Conservation (phyloP, 352 stramenopile genomes). For the Pythium vanterpoolii region DNA sequence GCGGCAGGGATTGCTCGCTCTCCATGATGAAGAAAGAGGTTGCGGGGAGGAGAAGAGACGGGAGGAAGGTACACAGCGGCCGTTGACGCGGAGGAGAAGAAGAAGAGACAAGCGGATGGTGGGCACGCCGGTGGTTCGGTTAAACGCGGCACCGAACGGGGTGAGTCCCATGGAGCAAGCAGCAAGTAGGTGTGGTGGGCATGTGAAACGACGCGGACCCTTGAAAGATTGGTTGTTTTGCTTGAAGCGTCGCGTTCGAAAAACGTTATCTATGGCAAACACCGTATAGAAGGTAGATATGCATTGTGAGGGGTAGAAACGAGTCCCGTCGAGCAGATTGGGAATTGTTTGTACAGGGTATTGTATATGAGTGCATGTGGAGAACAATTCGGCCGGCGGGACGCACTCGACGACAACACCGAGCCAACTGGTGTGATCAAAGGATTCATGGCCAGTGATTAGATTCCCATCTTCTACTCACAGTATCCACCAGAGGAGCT, state of each 20-base stretch:
- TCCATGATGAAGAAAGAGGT: neutral
- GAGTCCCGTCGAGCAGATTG: neutral
- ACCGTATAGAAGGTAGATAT: neutral
- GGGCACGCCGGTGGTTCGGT: too few species aligned
- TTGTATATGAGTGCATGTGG: too few species aligned
- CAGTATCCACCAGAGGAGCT: too few species aligned
- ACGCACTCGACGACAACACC: too few species aligned
- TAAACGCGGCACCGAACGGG: too few species aligned
- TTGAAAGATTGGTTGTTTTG: neutral
- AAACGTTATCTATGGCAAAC: neutral
- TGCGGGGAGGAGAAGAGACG: neutral
- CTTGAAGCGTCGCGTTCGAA: neutral
- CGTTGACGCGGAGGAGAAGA: conserved; percentile 8
- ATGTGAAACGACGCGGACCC: conserved; percentile 4
- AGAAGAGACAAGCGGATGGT: too few species aligned
- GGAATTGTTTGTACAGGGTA: neutral
- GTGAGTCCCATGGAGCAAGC: neutral
- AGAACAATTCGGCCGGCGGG: too few species aligned
- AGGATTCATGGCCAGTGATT: too few species aligned
- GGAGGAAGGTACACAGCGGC: conserved; percentile 1
- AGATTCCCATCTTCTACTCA: too few species aligned
- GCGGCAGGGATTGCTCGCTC: neutral
- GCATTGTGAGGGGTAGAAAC: neutral
- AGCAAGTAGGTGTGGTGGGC: neutral
- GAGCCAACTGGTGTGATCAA: too few species aligned